Evolutionary conservation across 228 moss, liverwort and hornwort genomes (phyloP).

Genomic region (Sphagnum fallax): DNA sequence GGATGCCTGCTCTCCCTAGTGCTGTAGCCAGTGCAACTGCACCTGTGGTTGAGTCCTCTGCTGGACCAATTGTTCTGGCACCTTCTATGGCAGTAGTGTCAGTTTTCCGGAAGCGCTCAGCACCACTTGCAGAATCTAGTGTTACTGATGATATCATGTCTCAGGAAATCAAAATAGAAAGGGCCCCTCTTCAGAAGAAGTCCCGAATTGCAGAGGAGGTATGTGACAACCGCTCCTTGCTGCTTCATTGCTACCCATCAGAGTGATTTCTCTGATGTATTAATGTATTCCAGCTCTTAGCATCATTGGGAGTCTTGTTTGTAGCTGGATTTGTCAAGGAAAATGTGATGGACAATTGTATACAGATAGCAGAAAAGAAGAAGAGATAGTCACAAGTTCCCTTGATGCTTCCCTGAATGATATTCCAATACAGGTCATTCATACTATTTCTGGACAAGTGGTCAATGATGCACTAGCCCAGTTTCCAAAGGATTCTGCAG

Average conservation of each 20-base stretch:
- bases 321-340: no score
- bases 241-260: no score
- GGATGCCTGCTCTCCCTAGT: slow-evolving; percentile 20
- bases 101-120: slow-evolving; percentile 64
- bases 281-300: no score
- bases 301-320: no score
- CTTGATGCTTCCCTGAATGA: slow-evolving; percentile 9
- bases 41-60: slow-evolving; percentile 28
- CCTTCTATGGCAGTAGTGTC: slow-evolving; percentile 27
- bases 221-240: no score
- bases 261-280: no score
- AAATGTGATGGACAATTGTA: no score
- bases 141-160: slow-evolving; percentile 18
- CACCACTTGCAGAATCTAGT: slow-evolving; percentile 27
- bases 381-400: no score
- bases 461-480: slow-evolving; percentile 41
- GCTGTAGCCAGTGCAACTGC: slow-evolving; percentile 8
- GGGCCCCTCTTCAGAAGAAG: slow-evolving; percentile 70
- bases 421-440: slow-evolving; percentile 16
- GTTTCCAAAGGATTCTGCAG: slow-evolving; percentile 14
- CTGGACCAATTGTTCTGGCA: slow-evolving; percentile 10
- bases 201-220: slow-evolving; percentile 43
- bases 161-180: slow-evolving; percentile 40
- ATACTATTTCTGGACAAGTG: slow-evolving; percentile 27
- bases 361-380: no score